A percentile compares a stretch with the other conserved stretches of the same genome.
phyloP scores from a whole-genome alignment of 169 alveolate species.

The Amoebophrya sp. region DNA sequence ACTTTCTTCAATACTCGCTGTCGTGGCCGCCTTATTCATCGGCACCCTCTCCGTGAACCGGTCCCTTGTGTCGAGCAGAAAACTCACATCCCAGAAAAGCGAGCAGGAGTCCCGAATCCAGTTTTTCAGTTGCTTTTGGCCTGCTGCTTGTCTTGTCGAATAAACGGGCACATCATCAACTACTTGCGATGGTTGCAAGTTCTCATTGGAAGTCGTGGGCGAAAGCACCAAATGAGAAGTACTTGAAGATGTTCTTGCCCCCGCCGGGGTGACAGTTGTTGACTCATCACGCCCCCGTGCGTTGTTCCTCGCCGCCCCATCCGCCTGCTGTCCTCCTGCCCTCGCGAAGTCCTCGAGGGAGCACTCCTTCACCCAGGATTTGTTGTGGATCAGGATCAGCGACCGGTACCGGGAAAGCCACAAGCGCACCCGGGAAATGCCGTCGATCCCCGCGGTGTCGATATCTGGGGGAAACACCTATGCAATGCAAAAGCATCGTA shows the following conservation, averaged over 20 bases:
- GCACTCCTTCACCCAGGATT: neutral
- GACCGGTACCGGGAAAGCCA: neutral
- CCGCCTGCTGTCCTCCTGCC: neutral
- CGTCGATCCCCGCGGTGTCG: neutral
- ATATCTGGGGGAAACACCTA: too few species aligned
- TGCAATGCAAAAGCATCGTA: too few species aligned
- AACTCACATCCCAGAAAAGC: neutral
- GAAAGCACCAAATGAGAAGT: too few species aligned
- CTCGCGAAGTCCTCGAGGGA: neutral
- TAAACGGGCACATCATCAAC: too few species aligned
- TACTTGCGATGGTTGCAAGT: neutral
- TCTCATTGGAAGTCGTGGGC: neutral
- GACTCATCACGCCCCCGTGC: too few species aligned
- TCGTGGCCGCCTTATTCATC: neutral
- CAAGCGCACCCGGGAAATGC: neutral
- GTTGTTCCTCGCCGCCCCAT: neutral
- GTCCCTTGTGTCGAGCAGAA: neutral
- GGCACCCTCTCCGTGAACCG: neutral
- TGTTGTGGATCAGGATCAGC: neutral
- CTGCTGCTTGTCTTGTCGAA: too few species aligned
- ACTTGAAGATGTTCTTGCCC: too few species aligned
- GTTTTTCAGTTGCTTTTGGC: too few species aligned
- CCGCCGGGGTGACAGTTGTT: too few species aligned
- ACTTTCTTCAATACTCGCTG: too few species aligned
- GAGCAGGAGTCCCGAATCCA: neutral